phyloP scores from a whole-genome alignment of 2,329 filamentous ascomycete species.

The Xylariaceae sp. region DNA sequence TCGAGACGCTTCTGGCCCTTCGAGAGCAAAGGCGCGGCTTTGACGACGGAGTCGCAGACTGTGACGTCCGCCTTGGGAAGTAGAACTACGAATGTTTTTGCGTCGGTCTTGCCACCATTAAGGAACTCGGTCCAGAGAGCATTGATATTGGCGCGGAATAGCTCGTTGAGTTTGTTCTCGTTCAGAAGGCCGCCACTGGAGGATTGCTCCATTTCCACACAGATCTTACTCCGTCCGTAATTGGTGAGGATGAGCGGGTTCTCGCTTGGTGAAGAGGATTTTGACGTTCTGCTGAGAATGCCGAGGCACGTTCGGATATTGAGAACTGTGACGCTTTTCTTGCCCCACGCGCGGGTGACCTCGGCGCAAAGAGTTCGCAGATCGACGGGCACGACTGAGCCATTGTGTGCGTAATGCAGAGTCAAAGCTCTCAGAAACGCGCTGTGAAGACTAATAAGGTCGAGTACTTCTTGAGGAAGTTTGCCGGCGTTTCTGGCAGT shows the following conservation, averaged over 20 bases:
- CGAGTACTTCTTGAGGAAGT: slow-evolving; percentile 49
- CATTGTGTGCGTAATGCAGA: slow-evolving; percentile 66
- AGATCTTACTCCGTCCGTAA: slow-evolving; percentile 45
- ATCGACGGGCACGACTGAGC: slow-evolving; percentile 57
- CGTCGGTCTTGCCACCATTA: slow-evolving; percentile 28
- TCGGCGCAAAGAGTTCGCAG: slow-evolving; percentile 56
- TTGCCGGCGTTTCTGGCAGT: slow-evolving; percentile 19
- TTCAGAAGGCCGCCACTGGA: slow-evolving; percentile 39
- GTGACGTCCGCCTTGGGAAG: slow-evolving; percentile 53
- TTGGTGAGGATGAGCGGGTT: slow-evolving; percentile 33
- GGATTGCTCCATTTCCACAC: slow-evolving; percentile 49
- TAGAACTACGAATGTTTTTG: slow-evolving; percentile 47
- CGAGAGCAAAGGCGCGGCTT: slow-evolving; percentile 52
- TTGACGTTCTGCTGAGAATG: slow-evolving; percentile 43
- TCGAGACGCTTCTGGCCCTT: slow-evolving; percentile 66
- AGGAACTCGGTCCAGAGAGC: slow-evolving; percentile 37
- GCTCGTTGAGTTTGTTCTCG: slow-evolving; percentile 47
- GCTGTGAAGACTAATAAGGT: slow-evolving; percentile 59
- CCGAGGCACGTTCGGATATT: slow-evolving; percentile 65
- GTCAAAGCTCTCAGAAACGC: slow-evolving; percentile 64
- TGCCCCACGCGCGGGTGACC: slow-evolving; percentile 66
- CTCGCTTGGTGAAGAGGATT: slow-evolving; percentile 15
- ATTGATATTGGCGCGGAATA: slow-evolving; percentile 50
- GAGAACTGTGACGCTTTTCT: slow-evolving; percentile 57
- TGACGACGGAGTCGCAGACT: slow-evolving; percentile 46